Conservation (phyloP, 192 early-diverging fungal genomes). For the Helicostylum pulchrum region DNA sequence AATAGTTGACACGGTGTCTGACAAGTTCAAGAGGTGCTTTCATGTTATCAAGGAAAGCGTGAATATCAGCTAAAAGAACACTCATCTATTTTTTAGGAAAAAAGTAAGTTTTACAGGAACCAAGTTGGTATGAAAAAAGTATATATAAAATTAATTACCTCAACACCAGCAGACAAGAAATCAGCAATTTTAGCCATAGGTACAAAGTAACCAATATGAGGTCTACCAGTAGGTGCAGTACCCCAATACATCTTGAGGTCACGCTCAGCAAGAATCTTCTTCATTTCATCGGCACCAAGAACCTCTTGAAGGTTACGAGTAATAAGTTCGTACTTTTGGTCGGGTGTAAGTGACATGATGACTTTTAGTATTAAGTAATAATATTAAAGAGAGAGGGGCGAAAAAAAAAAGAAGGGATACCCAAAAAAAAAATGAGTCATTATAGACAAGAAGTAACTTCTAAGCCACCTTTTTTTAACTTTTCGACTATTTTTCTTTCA, state of each 20-base stretch:
- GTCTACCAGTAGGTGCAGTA: constrained; percentile 92
- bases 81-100: constrained; percentile 59
- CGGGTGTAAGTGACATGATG: constrained; percentile 45
- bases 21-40: constrained; percentile 95
- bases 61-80: constrained; percentile 91
- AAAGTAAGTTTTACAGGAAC: background rate
- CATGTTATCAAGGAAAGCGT: constrained; percentile 98
- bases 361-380: background rate
- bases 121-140: too few relatives aligned
- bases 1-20: constrained; percentile 86
- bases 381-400: background rate
- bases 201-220: constrained; percentile 98
- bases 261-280: constrained; percentile 79
- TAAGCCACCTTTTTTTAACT: too few relatives aligned
- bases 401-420: background rate
- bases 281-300: constrained; percentile 84
- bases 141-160: constrained; percentile 50
- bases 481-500: too few relatives aligned
- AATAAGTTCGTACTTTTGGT: constrained; percentile 80
- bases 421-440: constrained; percentile 1
- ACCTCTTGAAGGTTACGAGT: constrained; percentile 93
- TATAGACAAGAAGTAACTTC: background rate
- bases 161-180: constrained; percentile 85
- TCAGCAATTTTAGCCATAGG: constrained; percentile 98
- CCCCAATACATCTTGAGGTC: constrained; percentile 97